phyloP scores from a whole-genome alignment of 176 grass and related monocot species.

The Musa troglodytarum region DNA sequence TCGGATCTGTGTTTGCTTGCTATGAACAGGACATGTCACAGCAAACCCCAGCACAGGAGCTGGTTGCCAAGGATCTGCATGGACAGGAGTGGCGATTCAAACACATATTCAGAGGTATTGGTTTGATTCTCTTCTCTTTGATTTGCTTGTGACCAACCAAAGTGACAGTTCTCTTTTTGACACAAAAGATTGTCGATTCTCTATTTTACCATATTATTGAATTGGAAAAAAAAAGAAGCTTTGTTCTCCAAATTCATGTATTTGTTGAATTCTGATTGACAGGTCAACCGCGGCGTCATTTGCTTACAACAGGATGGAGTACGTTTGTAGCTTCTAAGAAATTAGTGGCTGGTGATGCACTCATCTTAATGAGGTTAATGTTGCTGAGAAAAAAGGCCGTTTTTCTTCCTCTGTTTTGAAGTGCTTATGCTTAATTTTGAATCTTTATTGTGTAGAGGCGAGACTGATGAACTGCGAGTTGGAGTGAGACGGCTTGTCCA shows the following conservation, averaged over 20 bases:
- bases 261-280: conserved; percentile 12
- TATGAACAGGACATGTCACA: conserved; percentile 65
- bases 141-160: not conserved
- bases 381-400: not conserved
- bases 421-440: conserved; percentile 13
- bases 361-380: conserved; percentile 69
- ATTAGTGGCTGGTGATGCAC: conserved; percentile 76
- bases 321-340: conserved; percentile 82
- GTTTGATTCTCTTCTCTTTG: not conserved
- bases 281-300: conserved; percentile 82
- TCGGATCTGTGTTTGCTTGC: not conserved
- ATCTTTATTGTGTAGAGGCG: conserved; percentile 34
- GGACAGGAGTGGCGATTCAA: conserved; percentile 77
- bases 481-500: conserved; percentile 63
- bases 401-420: not conserved
- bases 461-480: conserved; percentile 63
- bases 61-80: conserved; percentile 70
- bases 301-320: conserved; percentile 88
- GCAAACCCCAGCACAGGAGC: conserved; percentile 70
- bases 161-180: not conserved
- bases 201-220: not conserved
- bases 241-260: not conserved
- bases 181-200: no score
- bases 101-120: conserved; percentile 70
- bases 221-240: not conserved